Evolutionary conservation across 2,329 filamentous ascomycete genomes (phyloP), one percentile per base, ranked within the genome.

Genomic region (Hortaea sp.): DNA sequence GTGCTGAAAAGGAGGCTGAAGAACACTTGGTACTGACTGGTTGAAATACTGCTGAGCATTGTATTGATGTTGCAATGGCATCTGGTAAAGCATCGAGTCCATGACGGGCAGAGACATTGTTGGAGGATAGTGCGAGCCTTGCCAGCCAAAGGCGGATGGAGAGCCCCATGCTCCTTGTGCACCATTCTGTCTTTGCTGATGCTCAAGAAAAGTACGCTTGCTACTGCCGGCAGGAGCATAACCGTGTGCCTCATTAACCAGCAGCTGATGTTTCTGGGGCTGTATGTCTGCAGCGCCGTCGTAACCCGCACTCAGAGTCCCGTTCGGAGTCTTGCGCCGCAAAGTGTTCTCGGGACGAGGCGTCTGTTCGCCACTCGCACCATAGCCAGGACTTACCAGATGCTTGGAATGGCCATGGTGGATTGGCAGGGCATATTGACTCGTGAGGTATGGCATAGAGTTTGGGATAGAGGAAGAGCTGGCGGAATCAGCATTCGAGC

Each of bases 291-390:
- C 58, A 5, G 85, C 86, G 30, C 85, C 88, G 73, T 97, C 89
- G 60, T 95, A 95, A 7, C 88, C 88, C 45, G 86, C 88, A 53
- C 90, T 84, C 50, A 97, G 77, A 34, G 88, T 95, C n/a, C 90
- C 92, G 60, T 83, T 90, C 4, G 90, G 92, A 6, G 90, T 97
- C 66, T 97, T 97, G 54, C 90, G 80, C 54, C 90, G 81, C 47
- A 95, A 73, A 57, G 87, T 85, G 64, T 94, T 82, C 64, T 95
- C 88, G 45, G 65, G 63, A 5, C 55, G 52, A 34, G 57, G 57
- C 13, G 54, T 56, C 7, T 63, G 60, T 44, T 66, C 48, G 39
- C 54, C 52, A 44, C 51, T 50, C 10, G 48, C 50, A 29, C 45
- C 46, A 5, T 41, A 41, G 12, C 43, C 42, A 27, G 55, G 53